phyloP scores from a whole-genome alignment of 495 filamentous ascomycete genomes.

The Neurospora sp. region DNA sequence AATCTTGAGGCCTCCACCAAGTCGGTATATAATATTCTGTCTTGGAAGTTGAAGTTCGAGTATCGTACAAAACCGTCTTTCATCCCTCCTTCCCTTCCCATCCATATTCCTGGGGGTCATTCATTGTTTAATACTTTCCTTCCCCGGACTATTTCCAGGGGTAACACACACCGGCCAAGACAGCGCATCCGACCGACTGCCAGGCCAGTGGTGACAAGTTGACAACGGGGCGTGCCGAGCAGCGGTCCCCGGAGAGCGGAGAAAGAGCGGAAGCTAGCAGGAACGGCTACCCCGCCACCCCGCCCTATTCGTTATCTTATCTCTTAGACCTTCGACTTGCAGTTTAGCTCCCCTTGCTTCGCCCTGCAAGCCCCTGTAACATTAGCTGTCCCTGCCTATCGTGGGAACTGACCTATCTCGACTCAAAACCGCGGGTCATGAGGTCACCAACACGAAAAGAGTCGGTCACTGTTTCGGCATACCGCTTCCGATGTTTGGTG shows the following conservation, averaged over 20 bases:
- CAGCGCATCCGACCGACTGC: neutral
- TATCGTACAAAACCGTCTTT: neutral
- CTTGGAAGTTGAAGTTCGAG: neutral
- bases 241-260: neutral
- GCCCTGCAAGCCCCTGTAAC: neutral
- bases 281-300: neutral
- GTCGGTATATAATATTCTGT: neutral
- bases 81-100: neutral
- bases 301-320: neutral
- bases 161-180: neutral
- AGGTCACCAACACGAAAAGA: neutral
- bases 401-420: neutral
- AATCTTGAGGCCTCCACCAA: neutral
- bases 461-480: neutral
- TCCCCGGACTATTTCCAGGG: neutral
- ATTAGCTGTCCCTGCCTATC: neutral
- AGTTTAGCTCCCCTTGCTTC: neutral
- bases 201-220: neutral
- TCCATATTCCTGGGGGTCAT: neutral
- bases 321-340: neutral
- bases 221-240: neutral
- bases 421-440: neutral
- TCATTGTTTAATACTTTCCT: neutral
- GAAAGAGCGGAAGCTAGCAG: neutral
- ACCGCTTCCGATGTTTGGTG: neutral